These are phyloP conservation scores for Gonium pectorale DNA, from an alignment of 139 green algal genomes.

Conservation along the genomic window DNA sequence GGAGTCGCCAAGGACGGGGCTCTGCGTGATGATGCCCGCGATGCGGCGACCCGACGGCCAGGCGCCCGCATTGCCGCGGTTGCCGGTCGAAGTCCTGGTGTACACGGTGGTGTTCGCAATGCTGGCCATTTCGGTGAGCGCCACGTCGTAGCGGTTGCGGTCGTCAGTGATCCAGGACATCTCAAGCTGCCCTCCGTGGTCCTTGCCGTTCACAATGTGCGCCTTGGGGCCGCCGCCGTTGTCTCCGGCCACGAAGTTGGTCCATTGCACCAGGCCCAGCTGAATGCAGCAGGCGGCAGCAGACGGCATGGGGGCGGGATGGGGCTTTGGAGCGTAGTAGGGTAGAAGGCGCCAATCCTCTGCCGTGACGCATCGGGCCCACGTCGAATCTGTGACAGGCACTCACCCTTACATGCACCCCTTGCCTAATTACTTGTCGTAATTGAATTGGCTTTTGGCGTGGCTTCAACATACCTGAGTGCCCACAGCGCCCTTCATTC, in stretches of 20 bases:
- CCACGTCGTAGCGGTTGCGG: slow-evolving; percentile 36
- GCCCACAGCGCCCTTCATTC: slow-evolving; percentile 69
- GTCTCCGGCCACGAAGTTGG: slow-evolving; percentile 65
- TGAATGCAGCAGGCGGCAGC: no score
- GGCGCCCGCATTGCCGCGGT: slow-evolving; percentile 41
- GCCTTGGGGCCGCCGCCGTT: slow-evolving; percentile 60
- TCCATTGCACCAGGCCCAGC: slow-evolving; percentile 58
- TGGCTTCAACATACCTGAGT: slow-evolving; percentile 58
- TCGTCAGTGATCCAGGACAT: slow-evolving; percentile 63
- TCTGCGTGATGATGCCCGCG: slow-evolving; percentile 61
- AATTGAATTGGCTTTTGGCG: no score
- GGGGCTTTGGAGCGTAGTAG: no score
- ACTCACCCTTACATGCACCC: no score
- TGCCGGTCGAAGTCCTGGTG: slow-evolving; percentile 44
- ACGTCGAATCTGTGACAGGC: no score
- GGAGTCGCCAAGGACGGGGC: slow-evolving; percentile 5
- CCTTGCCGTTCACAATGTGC: slow-evolving; percentile 72
- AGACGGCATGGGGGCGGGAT: no score
- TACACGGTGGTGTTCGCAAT: slow-evolving; percentile 56
- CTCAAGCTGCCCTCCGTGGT: slow-evolving; percentile 65
- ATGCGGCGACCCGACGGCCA: slow-evolving; percentile 52
- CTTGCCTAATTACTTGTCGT: no score
- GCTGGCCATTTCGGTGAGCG: slow-evolving; percentile 53
- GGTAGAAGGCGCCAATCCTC: no score
- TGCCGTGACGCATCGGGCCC: no score